phyloP scores from a whole-genome alignment of 352 stramenopile species.

The Pythium rhizo-oryzae region DNA sequence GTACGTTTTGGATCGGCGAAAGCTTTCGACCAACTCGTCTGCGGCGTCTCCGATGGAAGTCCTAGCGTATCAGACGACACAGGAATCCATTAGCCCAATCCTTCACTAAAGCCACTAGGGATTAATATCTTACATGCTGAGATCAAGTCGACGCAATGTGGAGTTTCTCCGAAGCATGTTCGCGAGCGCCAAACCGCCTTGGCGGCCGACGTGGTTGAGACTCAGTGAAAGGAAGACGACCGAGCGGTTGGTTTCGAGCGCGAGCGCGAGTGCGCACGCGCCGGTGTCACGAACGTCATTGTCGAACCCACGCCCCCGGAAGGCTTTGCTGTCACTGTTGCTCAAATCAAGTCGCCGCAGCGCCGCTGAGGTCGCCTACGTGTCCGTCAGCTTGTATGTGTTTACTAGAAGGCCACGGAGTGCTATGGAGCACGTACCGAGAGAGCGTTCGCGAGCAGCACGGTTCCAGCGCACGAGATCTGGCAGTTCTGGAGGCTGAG shows the following conservation, averaged over 20 bases:
- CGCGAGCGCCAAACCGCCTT: constrained; percentile 31
- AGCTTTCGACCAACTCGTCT: constrained; percentile 33
- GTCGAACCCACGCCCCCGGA: constrained; percentile 28
- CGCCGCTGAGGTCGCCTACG: constrained; percentile 2
- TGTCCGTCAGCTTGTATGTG: background rate
- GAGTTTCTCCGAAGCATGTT: constrained; percentile 39
- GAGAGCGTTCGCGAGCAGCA: constrained; percentile 45
- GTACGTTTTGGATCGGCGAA: constrained; percentile 34
- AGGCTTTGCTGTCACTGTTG: constrained; percentile 34
- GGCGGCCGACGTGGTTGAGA: constrained; percentile 34
- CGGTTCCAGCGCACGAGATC: constrained; percentile 44
- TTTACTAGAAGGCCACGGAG: too few relatives aligned
- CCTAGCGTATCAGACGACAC: constrained; percentile 13
- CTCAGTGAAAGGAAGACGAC: constrained; percentile 35
- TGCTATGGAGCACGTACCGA: constrained; percentile 20
- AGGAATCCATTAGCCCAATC: background rate
- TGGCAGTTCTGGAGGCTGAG: constrained; percentile 47
- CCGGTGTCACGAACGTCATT: constrained; percentile 39
- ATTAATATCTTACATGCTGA: too few relatives aligned
- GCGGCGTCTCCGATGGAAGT: constrained; percentile 26
- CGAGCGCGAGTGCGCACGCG: constrained; percentile 32
- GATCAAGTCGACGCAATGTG: constrained; percentile 32
- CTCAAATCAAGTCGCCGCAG: constrained; percentile 42
- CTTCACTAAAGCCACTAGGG: too few relatives aligned
- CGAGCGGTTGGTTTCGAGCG: constrained; percentile 38